phyloP scores from a whole-genome alignment of 78 protist genomes.

The Dictyostelium capitatum region DNA sequence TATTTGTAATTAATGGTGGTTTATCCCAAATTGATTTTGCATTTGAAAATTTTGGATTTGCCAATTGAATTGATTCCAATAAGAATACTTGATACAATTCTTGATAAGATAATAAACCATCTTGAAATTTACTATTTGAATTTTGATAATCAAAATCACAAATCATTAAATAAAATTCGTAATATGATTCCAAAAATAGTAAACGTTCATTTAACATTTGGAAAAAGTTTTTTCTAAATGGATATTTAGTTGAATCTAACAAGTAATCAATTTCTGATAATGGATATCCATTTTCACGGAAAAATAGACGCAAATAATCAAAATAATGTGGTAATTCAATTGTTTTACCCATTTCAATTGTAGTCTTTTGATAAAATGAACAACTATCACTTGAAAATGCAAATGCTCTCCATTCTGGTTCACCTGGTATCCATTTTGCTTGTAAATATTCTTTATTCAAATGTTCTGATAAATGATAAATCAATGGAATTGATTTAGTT shows the following conservation, averaged over 20 bases:
- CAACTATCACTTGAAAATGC: background rate
- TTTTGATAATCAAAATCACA: background rate
- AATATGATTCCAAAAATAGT: constrained; percentile 7
- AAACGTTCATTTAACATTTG: constrained; percentile 27
- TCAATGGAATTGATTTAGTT: constrained; percentile 2
- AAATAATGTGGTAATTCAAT: background rate
- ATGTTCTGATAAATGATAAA: constrained; percentile 1
- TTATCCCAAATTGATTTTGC: constrained; percentile 27
- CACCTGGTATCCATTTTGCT: background rate
- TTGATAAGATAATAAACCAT: background rate
- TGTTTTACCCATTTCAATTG: background rate
- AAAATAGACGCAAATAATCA: background rate
- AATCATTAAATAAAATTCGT: background rate
- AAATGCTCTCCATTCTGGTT: background rate
- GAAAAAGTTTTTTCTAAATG: constrained; percentile 31
- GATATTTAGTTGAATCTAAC: background rate
- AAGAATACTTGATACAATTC: constrained; percentile 22
- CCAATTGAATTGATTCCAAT: constrained; percentile 26
- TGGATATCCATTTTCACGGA: background rate
- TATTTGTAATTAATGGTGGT: constrained; percentile 52
- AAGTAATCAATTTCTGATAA: background rate
- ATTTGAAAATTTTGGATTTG: constrained; percentile 35
- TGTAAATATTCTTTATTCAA: constrained; percentile 10
- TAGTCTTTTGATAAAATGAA: background rate
- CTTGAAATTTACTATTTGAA: constrained; percentile 4